A percentile compares a stretch with the other conserved stretches of the same genome.
phyloP scores from a whole-genome alignment of 2,329 filamentous ascomycete species.

The Penicillium frequentans region DNA sequence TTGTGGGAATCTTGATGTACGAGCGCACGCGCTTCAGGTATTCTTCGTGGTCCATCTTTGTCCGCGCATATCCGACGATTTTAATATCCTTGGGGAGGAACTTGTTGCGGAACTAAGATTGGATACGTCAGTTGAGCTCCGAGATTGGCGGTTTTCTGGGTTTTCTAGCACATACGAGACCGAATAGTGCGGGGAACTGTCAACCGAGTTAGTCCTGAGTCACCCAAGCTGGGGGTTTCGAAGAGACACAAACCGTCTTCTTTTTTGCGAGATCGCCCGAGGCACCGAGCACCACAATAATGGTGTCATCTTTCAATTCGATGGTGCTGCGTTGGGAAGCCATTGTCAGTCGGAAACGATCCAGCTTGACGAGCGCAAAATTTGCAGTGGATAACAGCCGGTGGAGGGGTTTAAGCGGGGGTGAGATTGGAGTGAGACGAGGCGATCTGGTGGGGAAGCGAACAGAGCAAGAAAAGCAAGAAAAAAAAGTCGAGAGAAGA shows the following conservation, averaged over 20 bases:
- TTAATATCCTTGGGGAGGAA: conserved; percentile 95
- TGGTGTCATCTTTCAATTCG: conserved; percentile 98
- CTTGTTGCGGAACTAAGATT: conserved; percentile 85
- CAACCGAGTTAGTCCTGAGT: conserved; percentile 19
- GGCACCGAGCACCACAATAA: conserved; percentile 93
- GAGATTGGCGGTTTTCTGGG: neutral
- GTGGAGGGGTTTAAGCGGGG: conserved; percentile 20
- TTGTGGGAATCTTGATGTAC: conserved; percentile 98
- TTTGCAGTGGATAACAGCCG: conserved; percentile 14
- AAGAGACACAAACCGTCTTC: conserved; percentile 75
- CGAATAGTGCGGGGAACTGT: conserved; percentile 95
- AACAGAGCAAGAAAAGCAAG: neutral
- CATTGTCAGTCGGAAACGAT: conserved; percentile 34
- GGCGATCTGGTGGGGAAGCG: neutral
- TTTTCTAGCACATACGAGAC: conserved; percentile 69
- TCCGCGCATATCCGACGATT: conserved; percentile 98
- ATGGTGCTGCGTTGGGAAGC: conserved; percentile 62
- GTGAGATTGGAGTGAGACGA: neutral
- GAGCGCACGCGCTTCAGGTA: conserved; percentile 92
- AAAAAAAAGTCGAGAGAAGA: neutral
- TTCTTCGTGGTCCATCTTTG: conserved; percentile 98
- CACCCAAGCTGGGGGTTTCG: neutral
- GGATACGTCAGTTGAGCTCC: conserved; percentile 10
- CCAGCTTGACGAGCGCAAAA: conserved; percentile 9
- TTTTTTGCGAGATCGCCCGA: conserved; percentile 99